Conservation (phyloP, 1,284 basidiomycete species). For the Cryptococcus hybrid region DNA sequence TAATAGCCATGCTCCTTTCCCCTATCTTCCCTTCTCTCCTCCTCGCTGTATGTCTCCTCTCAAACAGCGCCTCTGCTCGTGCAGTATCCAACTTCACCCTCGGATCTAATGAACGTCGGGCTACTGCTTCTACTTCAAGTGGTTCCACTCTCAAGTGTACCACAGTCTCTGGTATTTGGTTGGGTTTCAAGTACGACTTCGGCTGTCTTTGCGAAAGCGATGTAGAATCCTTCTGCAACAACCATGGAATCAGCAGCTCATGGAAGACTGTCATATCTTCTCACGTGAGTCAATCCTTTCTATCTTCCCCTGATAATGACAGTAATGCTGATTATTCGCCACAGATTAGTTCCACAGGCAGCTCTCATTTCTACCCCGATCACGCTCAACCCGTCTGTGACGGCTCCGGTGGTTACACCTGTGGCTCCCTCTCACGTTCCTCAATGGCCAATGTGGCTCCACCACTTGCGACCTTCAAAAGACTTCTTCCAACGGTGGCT, state of each 20-base stretch:
- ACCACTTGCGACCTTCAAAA: constrained; percentile 15
- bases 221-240: constrained; percentile 24
- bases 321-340: constrained; percentile 1
- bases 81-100: constrained; percentile 18
- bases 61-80: constrained; percentile 5
- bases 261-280: constrained; percentile 19
- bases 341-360: constrained; percentile 14
- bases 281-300: constrained; percentile 18
- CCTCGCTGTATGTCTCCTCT: constrained; percentile 11
- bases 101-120: not conserved
- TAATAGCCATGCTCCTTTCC: not conserved
- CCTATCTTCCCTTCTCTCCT: not conserved
- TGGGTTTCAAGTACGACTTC: constrained; percentile 25
- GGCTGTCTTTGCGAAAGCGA: constrained; percentile 36
- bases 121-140: not conserved
- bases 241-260: constrained; percentile 21
- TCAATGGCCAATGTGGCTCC: constrained; percentile 16
- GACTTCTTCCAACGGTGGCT: constrained; percentile 28
- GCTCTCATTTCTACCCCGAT: constrained; percentile 18
- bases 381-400: constrained; percentile 37
- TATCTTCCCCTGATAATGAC: not conserved
- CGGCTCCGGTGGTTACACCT: constrained; percentile 30
- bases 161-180: constrained; percentile 16
- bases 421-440: constrained; percentile 20
- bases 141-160: constrained; percentile 18